Percentiles rank a stretch among this genome's conserved stretches.
phyloP scores from a whole-genome alignment of 768 basidiomycete species.

The Stropharia rugosoannulata region DNA sequence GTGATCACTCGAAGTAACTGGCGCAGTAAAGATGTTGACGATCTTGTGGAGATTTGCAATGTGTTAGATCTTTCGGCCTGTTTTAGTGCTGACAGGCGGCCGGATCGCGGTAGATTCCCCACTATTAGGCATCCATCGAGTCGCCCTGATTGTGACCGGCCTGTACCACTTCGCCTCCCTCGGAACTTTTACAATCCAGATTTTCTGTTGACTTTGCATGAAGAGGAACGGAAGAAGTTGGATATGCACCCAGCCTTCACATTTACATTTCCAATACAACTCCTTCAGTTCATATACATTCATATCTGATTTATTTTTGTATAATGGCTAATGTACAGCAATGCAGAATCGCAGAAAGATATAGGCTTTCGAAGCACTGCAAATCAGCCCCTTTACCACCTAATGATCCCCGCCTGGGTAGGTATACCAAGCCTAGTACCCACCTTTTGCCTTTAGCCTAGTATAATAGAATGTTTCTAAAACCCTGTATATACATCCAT shows the following conservation, averaged over 20 bases:
- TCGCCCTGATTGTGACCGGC: neutral
- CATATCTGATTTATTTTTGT: neutral
- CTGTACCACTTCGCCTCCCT: neutral
- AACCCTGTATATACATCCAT: no score
- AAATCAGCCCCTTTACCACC: neutral
- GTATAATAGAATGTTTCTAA: no score
- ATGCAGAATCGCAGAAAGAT: neutral
- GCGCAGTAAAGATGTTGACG: slow-evolving; percentile 2
- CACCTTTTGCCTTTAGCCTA: neutral
- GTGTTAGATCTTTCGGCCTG: neutral
- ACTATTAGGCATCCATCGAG: neutral
- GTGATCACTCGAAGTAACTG: neutral
- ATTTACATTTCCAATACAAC: neutral
- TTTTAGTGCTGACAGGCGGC: neutral
- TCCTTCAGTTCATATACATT: neutral
- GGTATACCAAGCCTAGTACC: neutral
- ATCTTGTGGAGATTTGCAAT: neutral
- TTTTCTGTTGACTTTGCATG: neutral
- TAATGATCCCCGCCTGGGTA: neutral
- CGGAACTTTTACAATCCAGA: neutral
- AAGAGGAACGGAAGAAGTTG: neutral
- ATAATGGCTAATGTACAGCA: neutral
- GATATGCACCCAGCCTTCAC: neutral
- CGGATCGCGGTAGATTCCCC: neutral
- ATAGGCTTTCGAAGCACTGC: neutral